Conservation (phyloP, 306 rosid genomes). For the Casuarina cunninghamiana region DNA sequence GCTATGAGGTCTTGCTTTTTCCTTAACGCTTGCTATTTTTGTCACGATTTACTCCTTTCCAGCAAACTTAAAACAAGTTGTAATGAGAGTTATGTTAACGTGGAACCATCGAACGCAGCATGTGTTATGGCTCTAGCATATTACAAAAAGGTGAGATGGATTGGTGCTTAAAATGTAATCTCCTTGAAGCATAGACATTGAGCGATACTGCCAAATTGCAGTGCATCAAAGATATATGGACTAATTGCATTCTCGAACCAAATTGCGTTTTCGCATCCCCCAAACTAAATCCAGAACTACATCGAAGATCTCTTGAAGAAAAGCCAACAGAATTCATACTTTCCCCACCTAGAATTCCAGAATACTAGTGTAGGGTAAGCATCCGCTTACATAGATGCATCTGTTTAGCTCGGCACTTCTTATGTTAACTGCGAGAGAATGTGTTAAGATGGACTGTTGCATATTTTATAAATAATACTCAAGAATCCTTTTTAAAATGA, state of each 20-base stretch:
- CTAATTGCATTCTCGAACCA: conserved; percentile 10
- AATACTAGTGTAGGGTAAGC: conserved; percentile 28
- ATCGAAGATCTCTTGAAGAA: conserved; percentile 11
- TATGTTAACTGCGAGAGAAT: no score
- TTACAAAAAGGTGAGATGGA: conserved; percentile 9
- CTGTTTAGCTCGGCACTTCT: no score
- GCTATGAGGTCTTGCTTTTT: not conserved
- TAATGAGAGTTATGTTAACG: not conserved
- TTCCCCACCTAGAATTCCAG: conserved; percentile 13
- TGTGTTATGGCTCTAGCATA: conserved; percentile 11
- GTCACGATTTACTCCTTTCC: not conserved
- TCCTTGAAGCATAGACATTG: not conserved
- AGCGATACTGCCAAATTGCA: not conserved
- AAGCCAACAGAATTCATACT: conserved; percentile 6
- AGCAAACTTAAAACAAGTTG: conserved; percentile 8
- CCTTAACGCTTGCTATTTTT: not conserved
- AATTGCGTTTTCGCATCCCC: conserved; percentile 23
- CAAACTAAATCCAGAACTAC: not conserved
- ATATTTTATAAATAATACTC: no score
- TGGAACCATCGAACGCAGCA: conserved; percentile 9
- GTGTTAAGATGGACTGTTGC: no score
- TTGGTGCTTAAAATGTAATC: no score
- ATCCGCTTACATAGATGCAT: not conserved
- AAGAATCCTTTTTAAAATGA: no score
- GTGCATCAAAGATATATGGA: conserved; percentile 10